phyloP scores from a whole-genome alignment of 208 protist genomes.

The Phytomonas francai region DNA sequence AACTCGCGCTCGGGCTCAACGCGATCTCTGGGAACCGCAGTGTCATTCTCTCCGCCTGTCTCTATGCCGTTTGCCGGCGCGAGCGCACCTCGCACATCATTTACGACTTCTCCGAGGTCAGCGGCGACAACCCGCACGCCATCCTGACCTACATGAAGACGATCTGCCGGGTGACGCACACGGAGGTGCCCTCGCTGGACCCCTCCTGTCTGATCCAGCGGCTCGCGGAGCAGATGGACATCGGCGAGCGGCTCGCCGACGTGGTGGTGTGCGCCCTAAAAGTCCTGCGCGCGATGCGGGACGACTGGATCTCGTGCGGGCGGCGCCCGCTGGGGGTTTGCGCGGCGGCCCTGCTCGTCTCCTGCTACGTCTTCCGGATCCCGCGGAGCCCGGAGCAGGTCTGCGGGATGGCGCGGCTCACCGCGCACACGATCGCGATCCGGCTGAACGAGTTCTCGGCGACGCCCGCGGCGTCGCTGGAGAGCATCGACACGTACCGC shows the following conservation, averaged over 20 bases:
- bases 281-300: constrained; percentile 80
- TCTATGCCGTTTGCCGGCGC: constrained; percentile 79
- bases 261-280: constrained; percentile 84
- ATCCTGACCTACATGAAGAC: constrained; percentile 72
- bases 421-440: constrained; percentile 59
- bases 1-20: constrained; percentile 59
- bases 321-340: constrained; percentile 86
- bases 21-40: constrained; percentile 63
- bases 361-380: constrained; percentile 82
- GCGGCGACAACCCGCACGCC: constrained; percentile 41
- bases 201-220: constrained; percentile 79
- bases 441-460: constrained; percentile 82
- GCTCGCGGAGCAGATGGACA: constrained; percentile 82
- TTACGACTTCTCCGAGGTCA: constrained; percentile 75
- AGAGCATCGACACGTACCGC: constrained; percentile 77
- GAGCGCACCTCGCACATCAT: constrained; percentile 85
- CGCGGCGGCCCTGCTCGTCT: constrained; percentile 81
- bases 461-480: constrained; percentile 55
- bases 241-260: constrained; percentile 47
- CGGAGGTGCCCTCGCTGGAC: constrained; percentile 77
- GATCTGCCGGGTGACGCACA: constrained; percentile 74
- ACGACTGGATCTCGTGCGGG: constrained; percentile 89
- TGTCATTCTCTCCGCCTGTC: constrained; percentile 69
- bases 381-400: constrained; percentile 75
- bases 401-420: constrained; percentile 81